phyloP scores from a whole-genome alignment of 2,329 filamentous ascomycete species.

The Hortaea werneckii region DNA sequence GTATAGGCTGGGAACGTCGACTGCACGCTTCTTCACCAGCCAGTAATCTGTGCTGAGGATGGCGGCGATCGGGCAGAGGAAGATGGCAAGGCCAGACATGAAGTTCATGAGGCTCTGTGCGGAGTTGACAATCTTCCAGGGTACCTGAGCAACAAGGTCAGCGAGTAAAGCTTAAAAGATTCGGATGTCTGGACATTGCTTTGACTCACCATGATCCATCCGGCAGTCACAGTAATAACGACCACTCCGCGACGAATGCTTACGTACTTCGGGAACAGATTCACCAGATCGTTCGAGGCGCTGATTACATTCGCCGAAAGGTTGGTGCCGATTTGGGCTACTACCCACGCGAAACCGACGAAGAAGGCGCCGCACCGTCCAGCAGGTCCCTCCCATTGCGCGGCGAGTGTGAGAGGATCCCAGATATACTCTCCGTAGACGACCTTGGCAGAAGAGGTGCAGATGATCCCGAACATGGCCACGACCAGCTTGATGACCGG shows the following conservation, averaged over 20 bases:
- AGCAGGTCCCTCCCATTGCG: slow-evolving; percentile 22
- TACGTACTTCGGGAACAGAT: slow-evolving; percentile 38
- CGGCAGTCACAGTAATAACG: slow-evolving; percentile 35
- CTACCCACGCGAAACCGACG: slow-evolving; percentile 37
- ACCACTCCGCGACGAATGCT: slow-evolving; percentile 27
- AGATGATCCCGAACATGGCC: slow-evolving; percentile 47
- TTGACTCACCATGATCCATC: slow-evolving; percentile 40
- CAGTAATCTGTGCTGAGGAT: slow-evolving; percentile 50
- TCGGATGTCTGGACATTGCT: slow-evolving; percentile 21
- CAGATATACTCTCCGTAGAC: slow-evolving; percentile 40
- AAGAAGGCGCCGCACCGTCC: slow-evolving; percentile 26
- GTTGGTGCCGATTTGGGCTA: slow-evolving; percentile 43
- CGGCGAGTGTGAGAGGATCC: slow-evolving; percentile 27
- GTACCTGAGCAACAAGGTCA: slow-evolving; percentile 15
- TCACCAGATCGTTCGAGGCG: slow-evolving; percentile 44
- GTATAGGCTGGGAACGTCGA: slow-evolving; percentile 44
- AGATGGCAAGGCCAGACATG: slow-evolving; percentile 56
- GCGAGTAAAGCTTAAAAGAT: neutral
- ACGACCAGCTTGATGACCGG: slow-evolving; percentile 39
- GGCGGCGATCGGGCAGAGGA: slow-evolving; percentile 53
- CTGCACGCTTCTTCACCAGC: slow-evolving; percentile 35
- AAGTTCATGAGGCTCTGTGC: slow-evolving; percentile 45
- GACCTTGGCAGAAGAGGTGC: slow-evolving; percentile 45
- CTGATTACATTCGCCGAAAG: slow-evolving; percentile 44
- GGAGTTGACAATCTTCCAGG: slow-evolving; percentile 55